Evolutionary conservation across 345 rosid species (phyloP), one percentile per base, ranked within the genome.

Genomic region (Erucastrum elatum): DNA sequence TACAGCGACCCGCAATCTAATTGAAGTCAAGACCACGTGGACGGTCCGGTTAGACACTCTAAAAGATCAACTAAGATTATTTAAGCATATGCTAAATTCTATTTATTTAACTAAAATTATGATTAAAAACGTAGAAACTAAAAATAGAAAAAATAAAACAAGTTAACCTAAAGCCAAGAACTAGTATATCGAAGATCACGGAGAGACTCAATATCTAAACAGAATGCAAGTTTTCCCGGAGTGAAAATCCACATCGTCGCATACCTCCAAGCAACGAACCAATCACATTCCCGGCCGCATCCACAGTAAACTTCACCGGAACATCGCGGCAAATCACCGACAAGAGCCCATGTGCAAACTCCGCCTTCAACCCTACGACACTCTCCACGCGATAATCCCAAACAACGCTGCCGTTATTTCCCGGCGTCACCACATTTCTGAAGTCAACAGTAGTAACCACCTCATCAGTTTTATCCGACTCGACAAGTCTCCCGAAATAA

Each of bases 201-300:
- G 21, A 11, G 59, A 27, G 26, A 46, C 4, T 29, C 15, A 15
- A 56, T 11, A 44, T 46, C 59, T 46, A 49, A 41, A 41, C 49
- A 41, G 3, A 41, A 10, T 41, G 1, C 49, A 41, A 2, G 49
- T 41, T 41, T 2, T 41, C 49, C 49, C 12, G 4, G 49, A 41
- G 13, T 21, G 9, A 3, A 66, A 15, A 66, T 6, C 66, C 56
- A 66, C 78, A 75, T 9, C 66, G 33, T 66, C 78, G 59, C 33
- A 56, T 75, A 56, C 12, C 59, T 39, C 78, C 78, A 11, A 66
- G 66, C 72, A 66, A 66, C 16, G 78, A 26, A 6, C 78, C 72
- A 8, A 39, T 0, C 33, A 67, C 3, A 8, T 56, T 75, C 4
- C 66, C 78, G 1, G 21, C 60, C 59, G 46, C 21, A 75, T 75